Evolutionary conservation across 73 alveolate species (phyloP).

Genomic region (Paraurostyla sp.): DNA sequence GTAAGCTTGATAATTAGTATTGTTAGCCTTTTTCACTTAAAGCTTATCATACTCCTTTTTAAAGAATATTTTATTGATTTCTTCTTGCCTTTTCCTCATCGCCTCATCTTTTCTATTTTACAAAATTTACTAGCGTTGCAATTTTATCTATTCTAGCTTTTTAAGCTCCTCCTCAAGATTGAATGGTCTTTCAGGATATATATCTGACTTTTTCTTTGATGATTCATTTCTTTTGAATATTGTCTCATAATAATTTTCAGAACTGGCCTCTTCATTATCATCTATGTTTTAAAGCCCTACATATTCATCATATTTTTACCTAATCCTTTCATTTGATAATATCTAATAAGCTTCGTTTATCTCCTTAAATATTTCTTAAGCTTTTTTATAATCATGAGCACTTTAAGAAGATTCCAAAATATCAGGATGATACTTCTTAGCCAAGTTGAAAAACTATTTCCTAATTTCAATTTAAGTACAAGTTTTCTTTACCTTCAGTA

Average conservation of each 20-base stretch:
- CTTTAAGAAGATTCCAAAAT: background rate
- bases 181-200: background rate
- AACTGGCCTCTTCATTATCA: too few relatives aligned
- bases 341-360: slow-evolving; percentile 31
- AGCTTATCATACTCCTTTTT: background rate
- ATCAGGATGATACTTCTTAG: slow-evolving; percentile 43
- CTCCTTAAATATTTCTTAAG: slow-evolving; percentile 38
- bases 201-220: background rate
- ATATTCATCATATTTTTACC: background rate
- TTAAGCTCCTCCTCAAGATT: slow-evolving; percentile 9
- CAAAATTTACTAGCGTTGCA: background rate
- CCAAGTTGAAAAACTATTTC: background rate
- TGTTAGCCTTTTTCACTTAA: background rate
- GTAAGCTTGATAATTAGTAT: background rate
- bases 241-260: too few relatives aligned
- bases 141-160: background rate
- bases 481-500: background rate
- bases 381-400: background rate
- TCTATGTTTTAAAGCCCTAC: background rate
- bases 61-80: slow-evolving; percentile 40
- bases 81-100: background rate
- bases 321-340: background rate
- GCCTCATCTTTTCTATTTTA: slow-evolving; percentile 16
- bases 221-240: background rate
- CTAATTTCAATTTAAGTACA: background rate